Conservation (phyloP, 2,329 filamentous ascomycete species). For the Fusarium sp. region DNA sequence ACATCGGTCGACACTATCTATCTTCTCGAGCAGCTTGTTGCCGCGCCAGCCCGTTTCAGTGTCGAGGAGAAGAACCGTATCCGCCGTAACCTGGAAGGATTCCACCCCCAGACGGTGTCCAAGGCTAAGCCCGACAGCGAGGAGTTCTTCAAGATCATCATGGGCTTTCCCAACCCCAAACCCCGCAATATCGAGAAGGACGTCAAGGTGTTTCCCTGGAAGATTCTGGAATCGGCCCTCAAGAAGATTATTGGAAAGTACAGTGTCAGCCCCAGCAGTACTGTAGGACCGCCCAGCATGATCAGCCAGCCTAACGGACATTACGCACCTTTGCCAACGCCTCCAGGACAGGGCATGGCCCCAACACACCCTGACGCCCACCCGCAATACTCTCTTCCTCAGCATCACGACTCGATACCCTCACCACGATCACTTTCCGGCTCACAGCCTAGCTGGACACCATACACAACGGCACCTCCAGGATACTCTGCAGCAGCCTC, state of each 20-base stretch:
- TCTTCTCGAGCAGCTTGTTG: constrained; percentile 91
- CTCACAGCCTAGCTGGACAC: constrained; percentile 60
- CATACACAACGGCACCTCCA: constrained; percentile 54
- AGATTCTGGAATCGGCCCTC: constrained; percentile 83
- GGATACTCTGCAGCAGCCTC: constrained; percentile 50
- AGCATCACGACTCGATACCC: constrained; percentile 62
- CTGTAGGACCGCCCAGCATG: constrained; percentile 54
- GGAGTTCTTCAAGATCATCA: constrained; percentile 98
- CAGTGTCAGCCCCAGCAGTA: constrained; percentile 61
- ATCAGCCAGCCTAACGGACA: constrained; percentile 54
- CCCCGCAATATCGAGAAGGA: constrained; percentile 99
- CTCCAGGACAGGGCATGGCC: constrained; percentile 53
- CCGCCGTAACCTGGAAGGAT: constrained; percentile 92
- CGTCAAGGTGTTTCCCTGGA: constrained; percentile 98
- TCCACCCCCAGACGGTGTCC: constrained; percentile 90
- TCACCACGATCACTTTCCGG: constrained; percentile 65
- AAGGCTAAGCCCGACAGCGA: constrained; percentile 93
- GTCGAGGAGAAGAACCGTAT: constrained; percentile 99
- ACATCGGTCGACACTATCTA: constrained; percentile 98
- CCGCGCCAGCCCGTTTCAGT: constrained; percentile 79
- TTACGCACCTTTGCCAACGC: constrained; percentile 61
- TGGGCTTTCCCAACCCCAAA: constrained; percentile 95
- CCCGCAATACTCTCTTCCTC: constrained; percentile 54
- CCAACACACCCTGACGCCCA: constrained; percentile 51
- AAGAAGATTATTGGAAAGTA: constrained; percentile 99